Evolutionary conservation across 2,329 filamentous ascomycete species (phyloP).

Genomic region (Phymatotrichopsis omnivora): DNA sequence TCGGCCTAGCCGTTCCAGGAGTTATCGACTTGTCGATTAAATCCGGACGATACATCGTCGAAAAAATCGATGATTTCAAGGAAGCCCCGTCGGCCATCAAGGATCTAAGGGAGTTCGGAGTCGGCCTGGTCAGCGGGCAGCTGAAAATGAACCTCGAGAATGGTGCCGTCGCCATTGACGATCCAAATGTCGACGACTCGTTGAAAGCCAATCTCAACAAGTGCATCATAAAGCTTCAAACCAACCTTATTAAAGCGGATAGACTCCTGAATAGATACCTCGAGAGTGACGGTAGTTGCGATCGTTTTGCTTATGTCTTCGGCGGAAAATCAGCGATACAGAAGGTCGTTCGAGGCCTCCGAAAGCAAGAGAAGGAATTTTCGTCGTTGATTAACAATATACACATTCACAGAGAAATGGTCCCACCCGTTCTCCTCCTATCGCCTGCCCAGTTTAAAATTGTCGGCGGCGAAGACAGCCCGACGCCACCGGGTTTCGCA

Average conservation of each 20-base stretch:
- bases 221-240: slow-evolving; percentile 1
- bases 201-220: slow-evolving; percentile 2
- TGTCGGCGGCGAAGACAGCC: not conserved
- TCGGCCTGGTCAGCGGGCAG: slow-evolving; percentile 3
- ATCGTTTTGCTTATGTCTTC: too few relatives aligned
- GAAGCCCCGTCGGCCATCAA: not conserved
- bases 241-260: slow-evolving; percentile 3
- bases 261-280: slow-evolving; percentile 2
- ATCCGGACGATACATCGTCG: not conserved
- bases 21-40: slow-evolving; percentile 5
- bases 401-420: slow-evolving; percentile 4
- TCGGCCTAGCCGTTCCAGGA: slow-evolving; percentile 3
- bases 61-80: slow-evolving; percentile 2
- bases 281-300: too few relatives aligned
- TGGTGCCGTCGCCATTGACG: not conserved
- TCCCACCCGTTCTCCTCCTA: slow-evolving; percentile 2
- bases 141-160: slow-evolving; percentile 1
- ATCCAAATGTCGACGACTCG: slow-evolving; percentile 5
- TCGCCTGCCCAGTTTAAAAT: slow-evolving; percentile 1
- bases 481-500: too few relatives aligned
- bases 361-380: slow-evolving; percentile 4
- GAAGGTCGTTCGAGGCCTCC: slow-evolving; percentile 3
- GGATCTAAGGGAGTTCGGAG: slow-evolving; percentile 2
- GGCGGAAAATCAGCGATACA: slow-evolving; percentile 5
- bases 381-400: slow-evolving; percentile 2